Evolutionary conservation across 345 rosid species (phyloP).

Genomic region (Citrus sp.): DNA sequence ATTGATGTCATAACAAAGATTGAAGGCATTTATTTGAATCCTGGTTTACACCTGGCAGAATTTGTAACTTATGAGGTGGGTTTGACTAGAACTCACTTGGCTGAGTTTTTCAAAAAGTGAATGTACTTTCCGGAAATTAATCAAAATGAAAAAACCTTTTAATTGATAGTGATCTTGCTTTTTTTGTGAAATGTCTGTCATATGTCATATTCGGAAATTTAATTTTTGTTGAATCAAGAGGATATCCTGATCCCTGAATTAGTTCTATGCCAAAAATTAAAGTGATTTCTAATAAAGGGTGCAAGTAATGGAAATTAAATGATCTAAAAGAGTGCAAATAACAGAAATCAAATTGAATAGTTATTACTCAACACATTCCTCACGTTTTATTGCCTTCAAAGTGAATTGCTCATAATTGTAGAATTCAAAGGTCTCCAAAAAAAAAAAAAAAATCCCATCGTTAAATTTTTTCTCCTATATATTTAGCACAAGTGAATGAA

Average conservation of each 20-base stretch:
- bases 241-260: no score
- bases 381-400: background rate
- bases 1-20: background rate
- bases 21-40: background rate
- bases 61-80: background rate
- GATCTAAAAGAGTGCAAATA: background rate
- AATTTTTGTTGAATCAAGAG: background rate
- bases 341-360: background rate
- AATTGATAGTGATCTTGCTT: background rate
- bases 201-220: background rate
- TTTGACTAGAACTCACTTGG: background rate
- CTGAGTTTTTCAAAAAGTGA: background rate
- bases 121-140: background rate
- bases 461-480: background rate
- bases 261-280: background rate
- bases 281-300: background rate
- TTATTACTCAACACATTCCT: background rate
- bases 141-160: background rate
- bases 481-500: background rate
- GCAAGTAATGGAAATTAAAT: background rate
- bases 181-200: background rate
- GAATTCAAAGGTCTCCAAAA: background rate
- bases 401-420: background rate
- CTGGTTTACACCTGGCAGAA: background rate
- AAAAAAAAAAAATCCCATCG: background rate